Conservation (phyloP, 163 green algal genomes). For the Scenedesmus sp. region DNA sequence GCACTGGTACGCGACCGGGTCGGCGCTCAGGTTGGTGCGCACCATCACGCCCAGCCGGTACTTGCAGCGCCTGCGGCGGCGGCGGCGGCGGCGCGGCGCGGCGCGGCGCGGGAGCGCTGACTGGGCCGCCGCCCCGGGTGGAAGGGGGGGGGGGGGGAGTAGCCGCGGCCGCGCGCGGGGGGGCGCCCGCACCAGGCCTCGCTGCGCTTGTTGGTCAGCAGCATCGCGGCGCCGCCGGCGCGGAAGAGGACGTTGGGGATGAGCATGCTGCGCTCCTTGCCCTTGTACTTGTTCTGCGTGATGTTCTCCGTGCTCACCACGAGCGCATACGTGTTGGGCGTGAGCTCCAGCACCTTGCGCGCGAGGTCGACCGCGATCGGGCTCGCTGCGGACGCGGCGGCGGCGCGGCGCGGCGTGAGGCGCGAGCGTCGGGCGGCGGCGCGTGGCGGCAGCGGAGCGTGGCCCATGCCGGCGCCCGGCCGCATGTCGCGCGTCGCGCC, state of each 20-base stretch:
- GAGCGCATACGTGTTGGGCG: slow-evolving; percentile 79
- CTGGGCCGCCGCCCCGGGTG: no score
- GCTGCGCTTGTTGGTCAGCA: slow-evolving; percentile 89
- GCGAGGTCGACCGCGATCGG: slow-evolving; percentile 79
- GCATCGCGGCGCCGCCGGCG: slow-evolving; percentile 88
- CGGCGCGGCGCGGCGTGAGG: background rate
- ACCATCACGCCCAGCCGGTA: slow-evolving; percentile 91
- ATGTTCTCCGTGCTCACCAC: slow-evolving; percentile 98
- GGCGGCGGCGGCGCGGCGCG: no score
- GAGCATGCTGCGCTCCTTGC: slow-evolving; percentile 78
- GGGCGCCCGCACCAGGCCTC: slow-evolving; percentile 22
- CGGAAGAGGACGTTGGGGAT: slow-evolving; percentile 98
- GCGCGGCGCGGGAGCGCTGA: no score
- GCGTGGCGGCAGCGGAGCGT: no score
- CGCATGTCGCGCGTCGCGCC: no score
- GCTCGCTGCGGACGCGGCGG: slow-evolving; percentile 16
- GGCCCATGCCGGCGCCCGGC: no score
- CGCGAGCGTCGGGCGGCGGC: no score
- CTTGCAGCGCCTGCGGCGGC: slow-evolving; percentile 70
- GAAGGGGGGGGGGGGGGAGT: no score
- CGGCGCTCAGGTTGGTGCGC: slow-evolving; percentile 90
- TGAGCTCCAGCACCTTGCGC: slow-evolving; percentile 84
- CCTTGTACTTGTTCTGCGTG: slow-evolving; percentile 76
- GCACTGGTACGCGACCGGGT: slow-evolving; percentile 89
- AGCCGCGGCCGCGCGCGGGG: no score